Base-by-base conservation (phyloP, 2,329 filamentous ascomycete genomes). In the Scytalidium lignicola region DNA sequence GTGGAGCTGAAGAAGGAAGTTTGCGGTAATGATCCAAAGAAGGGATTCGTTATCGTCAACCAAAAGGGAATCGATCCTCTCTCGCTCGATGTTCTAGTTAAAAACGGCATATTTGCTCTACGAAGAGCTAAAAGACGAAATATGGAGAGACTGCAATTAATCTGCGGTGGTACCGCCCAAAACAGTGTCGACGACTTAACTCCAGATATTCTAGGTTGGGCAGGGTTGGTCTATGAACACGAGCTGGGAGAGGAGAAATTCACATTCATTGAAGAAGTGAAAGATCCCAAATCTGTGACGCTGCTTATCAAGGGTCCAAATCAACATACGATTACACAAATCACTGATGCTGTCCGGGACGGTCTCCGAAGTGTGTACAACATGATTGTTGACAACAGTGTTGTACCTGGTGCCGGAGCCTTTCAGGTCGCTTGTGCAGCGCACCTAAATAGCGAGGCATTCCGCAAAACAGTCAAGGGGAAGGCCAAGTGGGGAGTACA, bases 21-120 rank as follows among this genome's bases (percentile, higher is more conserved):
- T 13, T 99, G 93, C 70, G 93, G 92, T 23, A 86, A 84, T 60
- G 93, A 97, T 63, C 83, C 85, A 8, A 93, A 89, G 74, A 96
- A 97, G 79, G 86, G 87, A 62, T 99, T 99, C 67, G 93, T 97
- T 57, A 85, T 99, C 63, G 89, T 99, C 71, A 99, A 99, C 76
- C 93, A 99, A 72, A 99, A 99, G 79, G 93, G 93, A 55, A 99
- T 99, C 60, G 93, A 99, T 67, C 93, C 93, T 19, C 77, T 99
- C 54, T 96, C 91, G 47, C 79, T 99, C 58, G 93, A 99, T 62
- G 90, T 99, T 12, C 76, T 99, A 51, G 91, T 93, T 57, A 99
- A 99, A 83, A 97, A 99, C 67, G 91, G 91, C 58, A 99, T 99
- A 62, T 82, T 97, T 57, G 93, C 93, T 47, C 81, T 99, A 54